Percentiles rank a stretch among this genome's conserved stretches.
These are phyloP conservation scores for Phytophthora rubi DNA, from an alignment of 352 stramenopile genomes.

Conservation along the genomic window DNA sequence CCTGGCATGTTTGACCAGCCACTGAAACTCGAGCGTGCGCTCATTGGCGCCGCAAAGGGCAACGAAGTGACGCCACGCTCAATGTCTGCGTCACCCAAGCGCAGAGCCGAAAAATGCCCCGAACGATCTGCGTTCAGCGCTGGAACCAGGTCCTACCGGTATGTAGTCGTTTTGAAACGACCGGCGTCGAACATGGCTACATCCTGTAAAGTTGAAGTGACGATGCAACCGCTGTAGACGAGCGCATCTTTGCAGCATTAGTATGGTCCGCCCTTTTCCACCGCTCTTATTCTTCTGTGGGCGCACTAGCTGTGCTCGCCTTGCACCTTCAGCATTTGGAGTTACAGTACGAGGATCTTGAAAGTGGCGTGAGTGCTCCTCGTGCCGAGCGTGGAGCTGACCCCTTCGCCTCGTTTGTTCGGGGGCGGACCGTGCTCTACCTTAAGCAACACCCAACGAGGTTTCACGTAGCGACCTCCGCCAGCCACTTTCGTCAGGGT, in stretches of 20 bases:
- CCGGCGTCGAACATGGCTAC: background rate
- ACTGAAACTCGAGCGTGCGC: conserved; percentile 21
- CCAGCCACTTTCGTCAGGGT: conserved; percentile 12
- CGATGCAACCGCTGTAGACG: conserved; percentile 6
- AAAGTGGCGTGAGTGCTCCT: conserved; percentile 14
- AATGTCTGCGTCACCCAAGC: conserved; percentile 6
- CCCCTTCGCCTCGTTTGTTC: background rate
- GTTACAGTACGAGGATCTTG: conserved; percentile 9
- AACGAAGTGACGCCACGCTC: conserved; percentile 2
- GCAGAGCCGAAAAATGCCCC: conserved; percentile 28
- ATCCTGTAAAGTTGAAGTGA: background rate
- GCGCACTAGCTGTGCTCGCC: background rate
- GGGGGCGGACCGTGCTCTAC: background rate
- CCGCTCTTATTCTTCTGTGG: conserved; percentile 24
- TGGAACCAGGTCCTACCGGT: conserved; percentile 1
- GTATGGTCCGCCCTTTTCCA: conserved; percentile 21
- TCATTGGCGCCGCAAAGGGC: conserved; percentile 21
- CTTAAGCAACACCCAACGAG: background rate
- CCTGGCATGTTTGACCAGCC: conserved; percentile 20
- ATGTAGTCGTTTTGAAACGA: conserved; percentile 22
- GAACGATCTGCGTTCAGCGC: conserved; percentile 31
- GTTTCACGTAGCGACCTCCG: background rate
- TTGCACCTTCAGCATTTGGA: conserved; percentile 1
- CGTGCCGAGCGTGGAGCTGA: background rate
- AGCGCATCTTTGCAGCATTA: conserved; percentile 5